These are phyloP conservation scores for Salix caprea DNA, from an alignment of 345 rosid species.

Conservation along the genomic window DNA sequence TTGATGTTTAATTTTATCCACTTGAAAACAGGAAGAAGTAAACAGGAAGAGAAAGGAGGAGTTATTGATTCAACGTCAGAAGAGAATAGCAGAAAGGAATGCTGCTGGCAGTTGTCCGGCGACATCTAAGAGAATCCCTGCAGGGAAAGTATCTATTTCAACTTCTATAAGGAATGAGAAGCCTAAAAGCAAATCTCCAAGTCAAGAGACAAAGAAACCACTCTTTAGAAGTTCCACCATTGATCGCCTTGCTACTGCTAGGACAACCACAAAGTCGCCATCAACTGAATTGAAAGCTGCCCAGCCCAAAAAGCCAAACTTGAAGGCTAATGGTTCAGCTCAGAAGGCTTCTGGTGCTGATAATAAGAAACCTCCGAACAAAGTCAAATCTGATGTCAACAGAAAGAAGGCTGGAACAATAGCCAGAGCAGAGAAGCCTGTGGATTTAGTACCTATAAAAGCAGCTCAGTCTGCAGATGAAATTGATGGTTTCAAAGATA, in stretches of 20 bases:
- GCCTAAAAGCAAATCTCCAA: slow-evolving; percentile 30
- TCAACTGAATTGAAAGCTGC: slow-evolving; percentile 33
- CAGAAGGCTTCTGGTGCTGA: slow-evolving; percentile 33
- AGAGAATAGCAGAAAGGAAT: slow-evolving; percentile 92
- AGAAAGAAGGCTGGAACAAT: slow-evolving; percentile 39
- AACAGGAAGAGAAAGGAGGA: slow-evolving; percentile 75
- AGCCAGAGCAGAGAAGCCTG: slow-evolving; percentile 15
- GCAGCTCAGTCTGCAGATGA: slow-evolving; percentile 23
- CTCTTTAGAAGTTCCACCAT: slow-evolving; percentile 77
- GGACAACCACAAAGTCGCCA: slow-evolving; percentile 43
- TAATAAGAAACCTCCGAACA: slow-evolving; percentile 36
- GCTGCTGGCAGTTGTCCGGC: slow-evolving; percentile 32
- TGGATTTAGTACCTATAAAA: slow-evolving; percentile 22
- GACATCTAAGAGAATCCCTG: slow-evolving; percentile 42
- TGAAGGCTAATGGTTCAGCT: slow-evolving; percentile 36
- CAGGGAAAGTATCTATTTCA: slow-evolving; percentile 27
- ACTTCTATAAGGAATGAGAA: slow-evolving; percentile 34
- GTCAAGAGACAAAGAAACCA: slow-evolving; percentile 43
- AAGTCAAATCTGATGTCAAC: slow-evolving; percentile 34
- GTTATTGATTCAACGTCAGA: slow-evolving; percentile 67
- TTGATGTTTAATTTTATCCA: not conserved
- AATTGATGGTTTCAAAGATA: slow-evolving; percentile 55
- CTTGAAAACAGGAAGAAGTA: slow-evolving; percentile 71
- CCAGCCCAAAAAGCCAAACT: slow-evolving; percentile 42
- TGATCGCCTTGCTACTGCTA: slow-evolving; percentile 75